phyloP scores from a whole-genome alignment of 257 asterid species.

The Thymus mandschuricus region DNA sequence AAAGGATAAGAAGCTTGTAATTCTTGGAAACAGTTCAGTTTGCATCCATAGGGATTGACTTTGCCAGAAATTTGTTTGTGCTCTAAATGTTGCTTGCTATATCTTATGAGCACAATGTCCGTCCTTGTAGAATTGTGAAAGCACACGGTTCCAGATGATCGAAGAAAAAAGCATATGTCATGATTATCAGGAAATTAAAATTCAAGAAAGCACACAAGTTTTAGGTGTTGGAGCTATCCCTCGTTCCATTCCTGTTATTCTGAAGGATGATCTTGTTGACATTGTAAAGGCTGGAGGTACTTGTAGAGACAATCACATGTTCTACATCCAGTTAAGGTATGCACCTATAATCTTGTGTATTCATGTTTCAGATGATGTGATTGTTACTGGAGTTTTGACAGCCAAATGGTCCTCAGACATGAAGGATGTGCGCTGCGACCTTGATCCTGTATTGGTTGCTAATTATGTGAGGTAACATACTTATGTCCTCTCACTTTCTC shows the following conservation, averaged over 20 bases:
- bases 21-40: slow-evolving; percentile 4
- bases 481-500: slow-evolving; percentile 19
- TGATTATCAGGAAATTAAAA: slow-evolving; percentile 97
- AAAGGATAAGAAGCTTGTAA: slow-evolving; percentile 6
- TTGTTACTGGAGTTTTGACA: slow-evolving; percentile 90
- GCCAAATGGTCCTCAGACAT: slow-evolving; percentile 86
- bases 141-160: slow-evolving; percentile 77
- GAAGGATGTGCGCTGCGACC: slow-evolving; percentile 95
- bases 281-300: slow-evolving; percentile 98
- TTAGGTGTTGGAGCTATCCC: slow-evolving; percentile 99
- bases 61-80: not conserved
- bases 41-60: slow-evolving; percentile 12
- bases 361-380: slow-evolving; percentile 72
- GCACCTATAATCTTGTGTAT: slow-evolving; percentile 21
- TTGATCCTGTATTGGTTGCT: slow-evolving; percentile 93
- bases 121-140: slow-evolving; percentile 68
- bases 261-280: slow-evolving; percentile 98
- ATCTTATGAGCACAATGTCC: slow-evolving; percentile 21
- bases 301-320: slow-evolving; percentile 10
- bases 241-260: slow-evolving; percentile 87
- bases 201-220: slow-evolving; percentile 96
- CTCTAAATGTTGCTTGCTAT: slow-evolving; percentile 22
- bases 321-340: slow-evolving; percentile 9
- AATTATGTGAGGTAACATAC: slow-evolving; percentile 72
- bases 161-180: slow-evolving; percentile 83